Conservation (phyloP, 805 yeast species). For the Clavispora phyllophila region DNA sequence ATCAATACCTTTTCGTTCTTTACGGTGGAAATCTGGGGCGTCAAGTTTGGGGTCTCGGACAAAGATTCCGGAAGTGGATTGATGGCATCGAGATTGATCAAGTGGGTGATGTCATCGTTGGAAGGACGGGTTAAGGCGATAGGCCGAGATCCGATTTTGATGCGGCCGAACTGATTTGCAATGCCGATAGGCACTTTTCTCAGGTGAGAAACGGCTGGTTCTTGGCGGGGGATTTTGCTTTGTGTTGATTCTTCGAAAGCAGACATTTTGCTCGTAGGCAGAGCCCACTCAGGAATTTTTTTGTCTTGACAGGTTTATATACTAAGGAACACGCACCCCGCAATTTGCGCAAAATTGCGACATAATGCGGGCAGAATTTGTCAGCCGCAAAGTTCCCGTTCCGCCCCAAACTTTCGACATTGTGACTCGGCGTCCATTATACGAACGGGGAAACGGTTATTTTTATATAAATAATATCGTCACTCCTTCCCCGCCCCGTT, state of each 20-base stretch:
- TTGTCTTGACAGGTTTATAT: not conserved
- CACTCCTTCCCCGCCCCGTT: too few species aligned
- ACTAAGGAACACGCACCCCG: not conserved
- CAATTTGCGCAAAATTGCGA: not conserved
- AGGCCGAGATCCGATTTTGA: constrained; percentile 5
- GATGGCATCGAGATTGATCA: constrained; percentile 1
- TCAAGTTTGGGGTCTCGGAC: constrained; percentile 1
- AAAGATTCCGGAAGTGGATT: not conserved
- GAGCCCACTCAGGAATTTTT: not conserved
- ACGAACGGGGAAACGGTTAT: too few species aligned
- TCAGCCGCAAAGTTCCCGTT: not conserved
- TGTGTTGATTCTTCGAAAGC: not conserved
- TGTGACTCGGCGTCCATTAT: too few species aligned
- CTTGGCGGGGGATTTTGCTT: not conserved
- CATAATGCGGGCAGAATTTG: not conserved
- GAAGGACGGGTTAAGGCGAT: constrained; percentile 8
- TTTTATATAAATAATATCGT: too few species aligned
- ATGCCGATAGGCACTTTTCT: not conserved
- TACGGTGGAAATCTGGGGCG: constrained; percentile 6
- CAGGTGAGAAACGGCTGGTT: not conserved
- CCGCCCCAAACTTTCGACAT: too few species aligned
- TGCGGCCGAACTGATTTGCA: not conserved
- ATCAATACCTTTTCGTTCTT: constrained; percentile 7
- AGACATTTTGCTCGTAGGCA: not conserved
- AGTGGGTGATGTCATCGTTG: constrained; percentile 10